A percentile compares a stretch with the other conserved stretches of the same genome.
Evolutionary conservation across 2,329 filamentous ascomycete genomes (phyloP).

Genomic region (Pseudogymnoascus sp.): DNA sequence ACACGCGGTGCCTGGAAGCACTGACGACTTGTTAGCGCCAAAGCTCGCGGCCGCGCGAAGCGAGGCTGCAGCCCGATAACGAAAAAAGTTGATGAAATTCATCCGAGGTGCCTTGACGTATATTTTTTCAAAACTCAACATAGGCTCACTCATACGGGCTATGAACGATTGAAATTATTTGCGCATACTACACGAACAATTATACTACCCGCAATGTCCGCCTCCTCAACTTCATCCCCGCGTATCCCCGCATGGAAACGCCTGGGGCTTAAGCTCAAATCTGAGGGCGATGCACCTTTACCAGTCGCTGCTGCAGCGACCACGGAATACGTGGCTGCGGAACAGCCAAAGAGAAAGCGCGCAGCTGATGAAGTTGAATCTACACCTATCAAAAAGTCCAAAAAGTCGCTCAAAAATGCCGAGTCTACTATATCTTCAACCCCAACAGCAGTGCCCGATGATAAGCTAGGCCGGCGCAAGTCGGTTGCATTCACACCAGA

Average conservation of each 20-base stretch:
- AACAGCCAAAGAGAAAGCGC: constrained; percentile 18
- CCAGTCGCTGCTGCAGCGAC: constrained; percentile 16
- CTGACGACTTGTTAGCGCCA: constrained; percentile 5
- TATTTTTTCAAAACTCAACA: constrained; percentile 5
- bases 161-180: constrained; percentile 3
- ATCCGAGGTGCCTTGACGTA: background rate
- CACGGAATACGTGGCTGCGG: constrained; percentile 10
- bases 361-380: constrained; percentile 13
- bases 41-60: constrained; percentile 9
- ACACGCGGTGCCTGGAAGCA: constrained; percentile 9
- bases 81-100: constrained; percentile 7
- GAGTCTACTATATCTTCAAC: constrained; percentile 12
- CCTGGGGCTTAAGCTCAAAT: constrained; percentile 51
- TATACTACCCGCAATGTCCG: constrained; percentile 5
- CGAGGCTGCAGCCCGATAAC: constrained; percentile 9
- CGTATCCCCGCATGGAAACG: constrained; percentile 50
- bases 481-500: constrained; percentile 58
- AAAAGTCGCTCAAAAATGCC: constrained; percentile 14
- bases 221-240: constrained; percentile 12
- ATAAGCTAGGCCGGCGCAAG: constrained; percentile 34
- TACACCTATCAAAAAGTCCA: constrained; percentile 21
- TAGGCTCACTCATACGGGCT: constrained; percentile 1
- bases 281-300: constrained; percentile 31
- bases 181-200: constrained; percentile 1
- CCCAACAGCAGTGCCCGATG: constrained; percentile 19